Base-by-base conservation (phyloP, 2,329 filamentous ascomycete genomes). In the Myriosclerotinia curreyana region DNA sequence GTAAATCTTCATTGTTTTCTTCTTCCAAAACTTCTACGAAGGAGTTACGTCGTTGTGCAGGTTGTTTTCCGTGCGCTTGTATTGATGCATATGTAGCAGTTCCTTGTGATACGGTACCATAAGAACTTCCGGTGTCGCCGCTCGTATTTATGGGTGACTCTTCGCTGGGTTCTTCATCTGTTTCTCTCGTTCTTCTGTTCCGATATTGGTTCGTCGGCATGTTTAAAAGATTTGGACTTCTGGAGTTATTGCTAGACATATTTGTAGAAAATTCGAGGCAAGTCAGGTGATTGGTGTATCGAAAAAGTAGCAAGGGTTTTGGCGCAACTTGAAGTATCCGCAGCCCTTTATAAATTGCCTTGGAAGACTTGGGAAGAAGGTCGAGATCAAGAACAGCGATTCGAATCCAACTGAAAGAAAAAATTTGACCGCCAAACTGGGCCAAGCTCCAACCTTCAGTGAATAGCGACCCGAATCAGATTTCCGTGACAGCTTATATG, bases 1-100 rank as follows among this genome's bases (percentile, higher is more conserved):
- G 70, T 17, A 73, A 46, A n/a, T 68, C 66, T 46, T 74, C 70
- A 61, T 71, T 71, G 34, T 60, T 60, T 58, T 74, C 71, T 52
- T 71, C 69, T 63, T 31, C 28, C 4, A 31, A 31, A 31, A 31
- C 6, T 3, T 69, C 66, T 28, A 71, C 70, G 42, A 69, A 67
- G 0, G 70, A 71, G 22, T 56, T 42, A 12, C 61, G 52, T 49
- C 61, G 52, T 34, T 59, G 42, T 38, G 31, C 22, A 38, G 42
- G 14, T 11, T 25, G 31, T 34, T 34, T 38, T 22, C 7, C 25
- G 22, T 40, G 20, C 51, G 46, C 48, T 50, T 58, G 61, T 12
- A 58, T 63, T 15, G 61, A 34, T 15, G 22, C 44, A 22, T 51
- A 36, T 40, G 31, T 31, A 36, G 44, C 44, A 17, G 12, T 51